Percentiles rank a stretch among this genome's conserved stretches.
phyloP scores from a whole-genome alignment of 106 monocot genomes.

The Apostasia shenzhenica region DNA sequence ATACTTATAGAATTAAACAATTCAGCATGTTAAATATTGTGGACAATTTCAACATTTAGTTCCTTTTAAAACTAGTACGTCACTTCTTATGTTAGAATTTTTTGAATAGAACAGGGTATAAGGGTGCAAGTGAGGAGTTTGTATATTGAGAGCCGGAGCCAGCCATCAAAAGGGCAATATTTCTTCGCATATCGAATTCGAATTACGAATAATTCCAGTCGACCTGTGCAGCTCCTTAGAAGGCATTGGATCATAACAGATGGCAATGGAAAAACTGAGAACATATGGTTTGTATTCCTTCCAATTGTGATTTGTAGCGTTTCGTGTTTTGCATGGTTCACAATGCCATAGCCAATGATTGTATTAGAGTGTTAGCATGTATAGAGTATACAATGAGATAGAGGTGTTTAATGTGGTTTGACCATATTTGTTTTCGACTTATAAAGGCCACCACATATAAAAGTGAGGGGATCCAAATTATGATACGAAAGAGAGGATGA shows the following conservation, averaged over 20 bases:
- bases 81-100: background rate
- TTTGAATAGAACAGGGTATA: constrained; percentile 54
- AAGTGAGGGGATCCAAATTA: no score
- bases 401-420: no score
- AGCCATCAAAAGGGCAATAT: constrained; percentile 74
- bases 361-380: no score
- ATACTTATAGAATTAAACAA: no score
- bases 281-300: constrained; percentile 59
- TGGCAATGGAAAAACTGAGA: constrained; percentile 76
- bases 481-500: no score
- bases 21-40: no score
- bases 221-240: constrained; percentile 78
- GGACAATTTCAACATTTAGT: no score
- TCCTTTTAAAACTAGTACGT: no score
- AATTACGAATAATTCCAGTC: constrained; percentile 80
- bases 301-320: background rate
- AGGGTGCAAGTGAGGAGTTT: constrained; percentile 93
- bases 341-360: no score
- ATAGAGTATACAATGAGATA: no score
- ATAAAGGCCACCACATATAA: no score
- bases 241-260: constrained; percentile 99
- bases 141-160: constrained; percentile 71
- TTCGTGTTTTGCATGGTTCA: background rate
- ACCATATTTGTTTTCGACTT: no score
- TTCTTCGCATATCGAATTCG: constrained; percentile 56